Evolutionary conservation across 148 eudicot species (phyloP).

Genomic region (Nyssa sinensis): DNA sequence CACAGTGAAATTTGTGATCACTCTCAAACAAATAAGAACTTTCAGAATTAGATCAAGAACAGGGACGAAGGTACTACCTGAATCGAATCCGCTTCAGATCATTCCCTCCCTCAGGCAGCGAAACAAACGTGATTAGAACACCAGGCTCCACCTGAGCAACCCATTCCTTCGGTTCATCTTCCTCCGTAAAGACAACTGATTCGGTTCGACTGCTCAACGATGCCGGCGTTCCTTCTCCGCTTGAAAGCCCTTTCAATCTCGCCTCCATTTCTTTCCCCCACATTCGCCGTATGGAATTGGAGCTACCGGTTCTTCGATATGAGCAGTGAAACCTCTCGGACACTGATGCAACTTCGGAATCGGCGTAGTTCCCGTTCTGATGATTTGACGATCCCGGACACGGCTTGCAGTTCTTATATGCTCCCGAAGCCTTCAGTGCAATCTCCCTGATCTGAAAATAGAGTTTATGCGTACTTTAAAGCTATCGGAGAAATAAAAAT

Average conservation of each 20-base stretch:
- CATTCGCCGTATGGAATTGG: constrained; percentile 42
- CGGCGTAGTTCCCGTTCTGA: constrained; percentile 37
- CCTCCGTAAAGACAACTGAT: constrained; percentile 70
- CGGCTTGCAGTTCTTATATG: constrained; percentile 84
- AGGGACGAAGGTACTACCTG: constrained; percentile 45
- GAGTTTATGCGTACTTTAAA: not conserved
- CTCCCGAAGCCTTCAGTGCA: constrained; percentile 85
- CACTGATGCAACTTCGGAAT: constrained; percentile 51
- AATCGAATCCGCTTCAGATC: constrained; percentile 91
- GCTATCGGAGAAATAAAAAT: not conserved
- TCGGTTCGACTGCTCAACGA: constrained; percentile 83
- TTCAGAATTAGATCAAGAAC: constrained; percentile 19
- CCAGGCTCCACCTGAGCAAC: constrained; percentile 99
- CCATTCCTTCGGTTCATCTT: constrained; percentile 93
- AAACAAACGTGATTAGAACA: constrained; percentile 86
- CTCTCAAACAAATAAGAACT: constrained; percentile 37
- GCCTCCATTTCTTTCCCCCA: constrained; percentile 82
- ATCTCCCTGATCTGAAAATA: constrained; percentile 78
- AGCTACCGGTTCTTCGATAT: constrained; percentile 63
- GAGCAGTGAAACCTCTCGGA: constrained; percentile 57
- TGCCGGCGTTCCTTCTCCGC: constrained; percentile 81
- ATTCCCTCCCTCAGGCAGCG: constrained; percentile 80
- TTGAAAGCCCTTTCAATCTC: constrained; percentile 65
- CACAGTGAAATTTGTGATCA: constrained; percentile 10
- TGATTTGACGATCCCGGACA: constrained; percentile 59